Percentiles rank a stretch among this genome's conserved stretches.
Conservation (phyloP, 2,329 filamentous ascomycete species). For the Arthroderma sp. region DNA sequence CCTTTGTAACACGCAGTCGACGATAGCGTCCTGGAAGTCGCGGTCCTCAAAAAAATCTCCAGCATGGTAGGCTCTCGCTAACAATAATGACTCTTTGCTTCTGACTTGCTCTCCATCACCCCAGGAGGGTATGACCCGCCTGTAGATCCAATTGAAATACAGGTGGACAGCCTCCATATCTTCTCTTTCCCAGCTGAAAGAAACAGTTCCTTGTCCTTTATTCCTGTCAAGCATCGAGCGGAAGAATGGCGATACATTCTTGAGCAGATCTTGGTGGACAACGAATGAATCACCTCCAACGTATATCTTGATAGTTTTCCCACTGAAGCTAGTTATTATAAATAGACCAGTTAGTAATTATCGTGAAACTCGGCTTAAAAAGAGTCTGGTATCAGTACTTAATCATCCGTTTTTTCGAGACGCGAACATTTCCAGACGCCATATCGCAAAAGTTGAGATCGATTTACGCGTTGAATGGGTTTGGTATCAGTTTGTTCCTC, state of each 20-base stretch:
- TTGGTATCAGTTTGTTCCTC: too few relatives aligned
- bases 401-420: not conserved
- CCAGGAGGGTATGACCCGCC: not conserved
- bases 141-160: slow-evolving; percentile 4
- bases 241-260: not conserved
- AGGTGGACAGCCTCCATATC: not conserved
- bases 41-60: not conserved
- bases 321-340: not conserved
- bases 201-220: not conserved
- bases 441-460: not conserved
- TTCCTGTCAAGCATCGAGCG: not conserved
- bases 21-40: not conserved
- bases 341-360: not conserved
- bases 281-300: not conserved
- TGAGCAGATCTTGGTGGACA: not conserved
- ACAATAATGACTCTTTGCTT: not conserved
- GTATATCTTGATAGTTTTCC: not conserved
- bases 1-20: slow-evolving; percentile 19
- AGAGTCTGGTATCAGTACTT: not conserved
- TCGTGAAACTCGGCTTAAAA: not conserved
- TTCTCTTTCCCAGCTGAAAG: not conserved
- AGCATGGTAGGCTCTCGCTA: not conserved
- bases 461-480: not conserved
- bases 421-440: not conserved
- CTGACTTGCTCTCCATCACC: not conserved